These are phyloP conservation scores for Aurinia saxatilis DNA, from an alignment of 345 rosid genomes.

Conservation along the genomic window DNA sequence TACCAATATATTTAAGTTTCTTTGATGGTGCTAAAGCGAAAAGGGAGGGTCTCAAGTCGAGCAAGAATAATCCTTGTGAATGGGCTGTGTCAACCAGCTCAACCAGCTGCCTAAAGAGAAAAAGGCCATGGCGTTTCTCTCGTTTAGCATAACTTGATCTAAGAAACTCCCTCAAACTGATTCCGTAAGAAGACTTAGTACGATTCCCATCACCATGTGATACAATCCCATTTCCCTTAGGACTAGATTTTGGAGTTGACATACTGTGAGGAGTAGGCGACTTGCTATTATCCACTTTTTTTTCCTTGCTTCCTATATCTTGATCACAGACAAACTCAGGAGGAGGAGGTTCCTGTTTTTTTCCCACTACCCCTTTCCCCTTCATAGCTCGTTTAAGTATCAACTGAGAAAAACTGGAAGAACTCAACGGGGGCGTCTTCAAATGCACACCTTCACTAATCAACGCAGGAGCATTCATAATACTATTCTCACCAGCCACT, in stretches of 20 bases:
- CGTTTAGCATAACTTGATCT: conserved; percentile 32
- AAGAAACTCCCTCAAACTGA: conserved; percentile 59
- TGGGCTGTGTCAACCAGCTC: conserved; percentile 64
- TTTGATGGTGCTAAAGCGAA: conserved; percentile 40
- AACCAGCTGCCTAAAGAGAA: conserved; percentile 55
- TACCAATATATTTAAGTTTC: conserved; percentile 46
- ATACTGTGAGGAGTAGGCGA: conserved; percentile 13
- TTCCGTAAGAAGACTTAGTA: conserved; percentile 30
- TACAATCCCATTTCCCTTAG: conserved; percentile 18
- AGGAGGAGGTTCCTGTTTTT: conserved; percentile 18
- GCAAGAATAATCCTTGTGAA: conserved; percentile 50
- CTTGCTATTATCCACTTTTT: conserved; percentile 17
- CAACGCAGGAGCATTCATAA: conserved; percentile 25
- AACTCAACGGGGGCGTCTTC: conserved; percentile 24
- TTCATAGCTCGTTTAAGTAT: conserved; percentile 32
- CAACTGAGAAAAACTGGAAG: conserved; percentile 36
- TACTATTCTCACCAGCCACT: conserved; percentile 28
- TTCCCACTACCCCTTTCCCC: conserved; percentile 41
- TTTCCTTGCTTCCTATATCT: conserved; percentile 24
- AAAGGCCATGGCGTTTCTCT: conserved; percentile 38
- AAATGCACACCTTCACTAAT: conserved; percentile 18
- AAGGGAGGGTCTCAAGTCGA: conserved; percentile 49
- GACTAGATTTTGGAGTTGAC: conserved; percentile 22
- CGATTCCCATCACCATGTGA: conserved; percentile 22
- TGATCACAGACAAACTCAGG: conserved; percentile 16